Percentiles rank a stretch among this genome's conserved stretches.
phyloP scores from a whole-genome alignment of 23 red algal species.

The Pyropia yezoensis region DNA sequence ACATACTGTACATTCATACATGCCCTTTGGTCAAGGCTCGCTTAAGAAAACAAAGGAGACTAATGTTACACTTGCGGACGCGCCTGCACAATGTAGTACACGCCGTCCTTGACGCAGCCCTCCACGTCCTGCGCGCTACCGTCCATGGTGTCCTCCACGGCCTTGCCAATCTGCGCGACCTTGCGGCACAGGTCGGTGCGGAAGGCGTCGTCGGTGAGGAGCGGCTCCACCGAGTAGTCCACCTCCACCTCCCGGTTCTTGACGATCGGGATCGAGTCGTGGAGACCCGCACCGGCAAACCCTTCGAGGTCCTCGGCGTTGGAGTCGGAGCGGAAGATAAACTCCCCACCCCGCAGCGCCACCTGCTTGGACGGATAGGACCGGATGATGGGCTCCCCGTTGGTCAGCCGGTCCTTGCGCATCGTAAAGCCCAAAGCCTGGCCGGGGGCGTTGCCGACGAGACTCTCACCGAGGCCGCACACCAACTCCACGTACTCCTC shows the following conservation, averaged over 20 bases:
- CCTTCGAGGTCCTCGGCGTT: slow-evolving; percentile 81
- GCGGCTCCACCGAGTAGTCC: slow-evolving; percentile 29
- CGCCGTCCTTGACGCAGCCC: slow-evolving; percentile 65
- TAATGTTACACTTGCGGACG: slow-evolving; percentile 69
- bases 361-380: slow-evolving; percentile 56
- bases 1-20: too few species aligned
- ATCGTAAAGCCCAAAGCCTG: slow-evolving; percentile 64
- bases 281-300: slow-evolving; percentile 75
- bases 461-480: slow-evolving; percentile 54
- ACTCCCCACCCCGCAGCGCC: slow-evolving; percentile 43
- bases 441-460: slow-evolving; percentile 67
- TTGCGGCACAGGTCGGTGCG: slow-evolving; percentile 20
- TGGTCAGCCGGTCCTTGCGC: slow-evolving; percentile 25
- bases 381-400: slow-evolving; percentile 22
- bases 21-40: too few species aligned
- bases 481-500: slow-evolving; percentile 69
- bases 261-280: slow-evolving; percentile 53
- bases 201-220: slow-evolving; percentile 46
- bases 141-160: slow-evolving; percentile 45
- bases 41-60: too few species aligned
- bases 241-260: slow-evolving; percentile 21
- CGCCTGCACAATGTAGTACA: slow-evolving; percentile 71
- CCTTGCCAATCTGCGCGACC: slow-evolving; percentile 56
- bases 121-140: slow-evolving; percentile 71
- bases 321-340: slow-evolving; percentile 76